These are phyloP conservation scores for Aureobasidium subglaciale DNA, from an alignment of 2,329 filamentous ascomycete genomes.

Conservation along the genomic window DNA sequence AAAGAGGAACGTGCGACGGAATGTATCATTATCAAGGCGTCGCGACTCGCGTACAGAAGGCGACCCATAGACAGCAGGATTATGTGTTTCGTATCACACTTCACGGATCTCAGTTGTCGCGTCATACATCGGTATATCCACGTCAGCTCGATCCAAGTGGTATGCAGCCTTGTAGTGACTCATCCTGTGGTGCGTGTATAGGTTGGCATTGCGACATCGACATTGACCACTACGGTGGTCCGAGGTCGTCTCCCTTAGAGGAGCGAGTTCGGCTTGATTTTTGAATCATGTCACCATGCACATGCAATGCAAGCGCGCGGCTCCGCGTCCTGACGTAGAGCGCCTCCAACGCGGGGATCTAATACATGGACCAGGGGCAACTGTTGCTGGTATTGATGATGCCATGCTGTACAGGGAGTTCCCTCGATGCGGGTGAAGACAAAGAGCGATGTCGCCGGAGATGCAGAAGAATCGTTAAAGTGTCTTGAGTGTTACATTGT, in stretches of 20 bases:
- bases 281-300: conserved; percentile 10
- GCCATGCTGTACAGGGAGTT: not conserved
- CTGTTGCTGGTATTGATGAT: not conserved
- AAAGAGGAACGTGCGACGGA: conserved; percentile 2
- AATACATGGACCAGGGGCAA: not conserved
- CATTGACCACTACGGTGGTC: not conserved
- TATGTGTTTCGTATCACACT: not conserved
- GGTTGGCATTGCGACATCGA: not conserved
- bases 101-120: not conserved
- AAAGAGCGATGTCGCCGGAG: not conserved
- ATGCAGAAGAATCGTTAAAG: conserved; percentile 4
- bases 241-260: not conserved
- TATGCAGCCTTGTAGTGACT: not conserved
- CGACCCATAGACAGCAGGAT: not conserved
- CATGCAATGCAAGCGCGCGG: conserved; percentile 14
- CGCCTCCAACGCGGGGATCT: not conserved
- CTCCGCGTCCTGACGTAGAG: conserved; percentile 7
- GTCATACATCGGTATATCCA: not conserved
- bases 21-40: not conserved
- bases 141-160: not conserved
- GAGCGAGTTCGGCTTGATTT: not conserved
- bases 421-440: not conserved
- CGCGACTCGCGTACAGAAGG: not conserved
- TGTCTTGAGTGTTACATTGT: conserved; percentile 4
- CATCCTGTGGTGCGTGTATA: not conserved